phyloP scores from a whole-genome alignment of 805 yeast species.

The Saccharomyces paradoxus region DNA sequence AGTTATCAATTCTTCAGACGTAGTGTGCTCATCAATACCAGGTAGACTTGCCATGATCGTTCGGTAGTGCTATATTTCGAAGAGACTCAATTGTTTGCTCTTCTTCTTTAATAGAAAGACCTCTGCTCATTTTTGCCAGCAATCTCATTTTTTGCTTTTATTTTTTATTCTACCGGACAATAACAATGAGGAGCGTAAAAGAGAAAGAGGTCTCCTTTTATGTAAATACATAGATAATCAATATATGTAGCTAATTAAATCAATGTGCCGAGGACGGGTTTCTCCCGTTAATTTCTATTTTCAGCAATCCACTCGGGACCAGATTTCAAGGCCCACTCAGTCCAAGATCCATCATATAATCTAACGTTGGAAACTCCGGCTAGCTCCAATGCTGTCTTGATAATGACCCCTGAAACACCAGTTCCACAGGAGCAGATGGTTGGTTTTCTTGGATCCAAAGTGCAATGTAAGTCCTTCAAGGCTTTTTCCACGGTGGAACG shows the following conservation, averaged over 20 bases:
- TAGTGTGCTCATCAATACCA: constrained; percentile 12
- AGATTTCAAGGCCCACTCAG: constrained; percentile 32
- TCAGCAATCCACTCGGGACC: constrained; percentile 17
- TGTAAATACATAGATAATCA: not conserved
- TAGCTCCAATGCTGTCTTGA: constrained; percentile 64
- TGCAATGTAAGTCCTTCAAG: constrained; percentile 37
- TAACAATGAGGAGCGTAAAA: not conserved
- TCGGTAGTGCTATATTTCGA: not conserved
- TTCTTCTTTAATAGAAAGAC: not conserved
- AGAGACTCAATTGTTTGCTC: not conserved
- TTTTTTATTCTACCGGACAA: not conserved
- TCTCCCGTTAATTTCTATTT: constrained; percentile 12
- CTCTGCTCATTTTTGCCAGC: not conserved
- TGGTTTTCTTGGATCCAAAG: constrained; percentile 42
- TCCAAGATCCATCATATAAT: constrained; percentile 84
- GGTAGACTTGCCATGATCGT: constrained; percentile 14
- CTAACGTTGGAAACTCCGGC: constrained; percentile 42
- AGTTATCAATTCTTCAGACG: constrained; percentile 6
- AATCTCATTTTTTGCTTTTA: not conserved
- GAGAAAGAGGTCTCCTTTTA: not conserved
- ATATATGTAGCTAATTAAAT: constrained; percentile 1
- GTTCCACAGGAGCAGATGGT: constrained; percentile 90
- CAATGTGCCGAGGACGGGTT: not conserved
- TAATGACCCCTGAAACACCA: constrained; percentile 89
- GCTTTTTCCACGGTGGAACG: constrained; percentile 39